Conservation (phyloP, 1,284 basidiomycete species). For the Cronartium quercuum region DNA sequence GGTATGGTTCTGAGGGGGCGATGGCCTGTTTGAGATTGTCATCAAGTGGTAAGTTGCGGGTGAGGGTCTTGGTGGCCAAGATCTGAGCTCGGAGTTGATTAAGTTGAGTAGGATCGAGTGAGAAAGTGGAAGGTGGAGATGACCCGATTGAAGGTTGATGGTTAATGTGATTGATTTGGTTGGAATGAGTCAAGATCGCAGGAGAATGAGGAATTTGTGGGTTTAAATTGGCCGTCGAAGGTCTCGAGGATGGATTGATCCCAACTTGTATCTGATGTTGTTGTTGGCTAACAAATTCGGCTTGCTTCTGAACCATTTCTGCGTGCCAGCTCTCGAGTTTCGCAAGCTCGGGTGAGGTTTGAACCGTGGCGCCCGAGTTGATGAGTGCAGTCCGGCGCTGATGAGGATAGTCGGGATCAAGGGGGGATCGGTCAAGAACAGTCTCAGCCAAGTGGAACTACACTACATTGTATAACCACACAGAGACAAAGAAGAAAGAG, state of each 20-base stretch:
- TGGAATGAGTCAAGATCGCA: neutral
- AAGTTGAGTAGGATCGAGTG: constrained; percentile 18
- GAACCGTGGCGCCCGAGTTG: neutral
- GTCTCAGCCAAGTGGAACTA: neutral
- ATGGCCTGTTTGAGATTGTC: neutral
- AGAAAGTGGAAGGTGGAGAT: neutral
- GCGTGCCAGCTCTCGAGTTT: neutral
- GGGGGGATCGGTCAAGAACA: too few relatives aligned
- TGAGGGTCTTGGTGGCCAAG: constrained; percentile 17
- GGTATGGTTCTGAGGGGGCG: neutral
- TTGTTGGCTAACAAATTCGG: neutral
- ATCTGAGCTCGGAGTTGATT: constrained; percentile 26
- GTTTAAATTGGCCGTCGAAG: neutral
- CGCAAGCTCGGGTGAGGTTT: neutral
- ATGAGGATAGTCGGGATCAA: neutral
- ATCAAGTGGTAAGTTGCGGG: constrained; percentile 14
- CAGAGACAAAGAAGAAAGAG: neutral
- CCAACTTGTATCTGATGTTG: neutral
- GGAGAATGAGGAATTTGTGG: neutral
- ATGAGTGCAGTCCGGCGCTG: neutral
- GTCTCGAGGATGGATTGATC: neutral
- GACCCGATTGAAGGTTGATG: neutral
- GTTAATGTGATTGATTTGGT: neutral
- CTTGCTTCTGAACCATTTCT: neutral
- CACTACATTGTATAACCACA: neutral